Evolutionary conservation across 805 yeast species (phyloP), one percentile per base, ranked within the genome.

Genomic region (Debaryomyces hansenii): DNA sequence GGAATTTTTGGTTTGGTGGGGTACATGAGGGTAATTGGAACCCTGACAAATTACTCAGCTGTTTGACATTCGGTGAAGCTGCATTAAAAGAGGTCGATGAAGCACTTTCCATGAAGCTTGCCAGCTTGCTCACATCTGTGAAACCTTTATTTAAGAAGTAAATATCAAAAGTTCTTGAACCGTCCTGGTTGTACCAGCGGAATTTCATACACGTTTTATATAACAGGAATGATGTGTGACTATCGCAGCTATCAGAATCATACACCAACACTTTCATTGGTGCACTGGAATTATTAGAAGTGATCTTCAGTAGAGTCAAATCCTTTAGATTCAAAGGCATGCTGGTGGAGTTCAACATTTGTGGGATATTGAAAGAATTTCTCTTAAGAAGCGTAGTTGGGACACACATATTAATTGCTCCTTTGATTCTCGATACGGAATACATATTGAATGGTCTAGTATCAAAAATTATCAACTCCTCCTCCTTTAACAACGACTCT

Each of bases 321-420:
- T 54, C 50, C 40, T 62, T 62, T 14, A 49, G 48, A 3, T 50
- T 48, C 2, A 50, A 48, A 1, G 67, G 54, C 24, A 69, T 52
- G 35, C 57, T 62, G 48, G 64, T 60, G 6, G 71, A 57, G 31
- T 63, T 61, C 20, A 74, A 46, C 18, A 74, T 62, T 27, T 66
- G 66, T 5, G 51, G 47, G 28, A 75, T 50, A 42, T 57, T 63
- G 43, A 66, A 69, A 27, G 70, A 62, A 35, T 57, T 60, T 41
- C 79, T 52, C 49, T 73, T 73, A 28, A 75, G 52, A 20, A 75
- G 60, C 1, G 79, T 75, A 2, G 77, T 65, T 9, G 79, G 79
- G 11, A 74, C 57, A 50, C 78, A 74, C 14, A 72, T 56, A 49
- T 73, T 72, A 48, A 67, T 51, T 16, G 79, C 56, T 20, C 57